Conservation (phyloP, 2,329 filamentous ascomycete species). For the Ophiostoma ulmi region DNA sequence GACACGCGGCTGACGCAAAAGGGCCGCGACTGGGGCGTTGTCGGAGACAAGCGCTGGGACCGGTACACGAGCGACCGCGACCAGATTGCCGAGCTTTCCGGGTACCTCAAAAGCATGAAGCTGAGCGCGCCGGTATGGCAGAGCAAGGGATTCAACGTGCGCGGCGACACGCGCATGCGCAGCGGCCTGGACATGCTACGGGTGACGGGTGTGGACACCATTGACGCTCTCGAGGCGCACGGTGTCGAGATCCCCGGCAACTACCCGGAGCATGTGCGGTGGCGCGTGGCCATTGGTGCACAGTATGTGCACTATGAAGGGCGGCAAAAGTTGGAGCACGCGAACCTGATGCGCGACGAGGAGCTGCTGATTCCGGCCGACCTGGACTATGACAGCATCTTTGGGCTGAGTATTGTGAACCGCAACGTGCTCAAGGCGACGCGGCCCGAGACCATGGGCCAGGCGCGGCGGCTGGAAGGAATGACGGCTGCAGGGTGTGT, state of each 20-base stretch:
- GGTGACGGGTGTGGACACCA: conserved; percentile 48
- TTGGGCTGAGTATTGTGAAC: conserved; percentile 76
- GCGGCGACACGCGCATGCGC: conserved; percentile 46
- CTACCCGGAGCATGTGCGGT: conserved; percentile 56
- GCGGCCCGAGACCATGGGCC: conserved; percentile 77
- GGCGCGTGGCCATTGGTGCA: conserved; percentile 73
- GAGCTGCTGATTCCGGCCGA: conserved; percentile 63
- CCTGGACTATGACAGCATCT: conserved; percentile 68
- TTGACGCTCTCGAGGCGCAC: conserved; percentile 49
- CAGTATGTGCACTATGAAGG: conserved; percentile 81
- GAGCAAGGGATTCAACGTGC: conserved; percentile 35
- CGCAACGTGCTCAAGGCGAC: conserved; percentile 63
- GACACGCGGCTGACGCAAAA: conserved; percentile 77
- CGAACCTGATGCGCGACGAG: conserved; percentile 71
- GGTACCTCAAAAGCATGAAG: conserved; percentile 43
- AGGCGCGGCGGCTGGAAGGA: conserved; percentile 83
- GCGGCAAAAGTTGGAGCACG: conserved; percentile 62
- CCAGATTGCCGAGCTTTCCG: conserved; percentile 63
- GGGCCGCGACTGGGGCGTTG: conserved; percentile 70
- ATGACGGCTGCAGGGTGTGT: conserved; percentile 58
- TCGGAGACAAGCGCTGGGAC: conserved; percentile 73
- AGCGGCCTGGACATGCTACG: conserved; percentile 71
- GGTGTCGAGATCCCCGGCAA: conserved; percentile 45
- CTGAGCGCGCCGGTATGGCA: conserved; percentile 28
- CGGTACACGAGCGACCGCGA: conserved; percentile 59